Conservation (phyloP, 139 green algal species). For the Chlorella sp. region DNA sequence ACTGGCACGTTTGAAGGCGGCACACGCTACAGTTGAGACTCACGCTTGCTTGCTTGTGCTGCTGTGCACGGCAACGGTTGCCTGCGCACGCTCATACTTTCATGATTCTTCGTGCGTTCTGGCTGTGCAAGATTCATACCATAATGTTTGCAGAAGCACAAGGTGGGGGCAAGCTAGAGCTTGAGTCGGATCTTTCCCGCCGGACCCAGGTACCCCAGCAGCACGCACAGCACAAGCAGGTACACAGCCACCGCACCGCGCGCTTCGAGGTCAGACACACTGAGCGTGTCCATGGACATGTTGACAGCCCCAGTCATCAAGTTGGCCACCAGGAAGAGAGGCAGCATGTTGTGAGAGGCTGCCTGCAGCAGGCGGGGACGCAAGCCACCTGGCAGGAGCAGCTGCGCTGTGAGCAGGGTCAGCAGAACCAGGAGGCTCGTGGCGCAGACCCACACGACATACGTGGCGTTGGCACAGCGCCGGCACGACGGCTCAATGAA, state of each 20-base stretch:
- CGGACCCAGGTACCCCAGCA: no score
- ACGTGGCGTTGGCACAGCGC: conserved; percentile 70
- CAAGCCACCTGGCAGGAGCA: conserved; percentile 11
- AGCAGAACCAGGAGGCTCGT: conserved; percentile 42
- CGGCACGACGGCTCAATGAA: conserved; percentile 53
- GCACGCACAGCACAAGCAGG: no score
- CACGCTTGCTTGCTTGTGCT: no score
- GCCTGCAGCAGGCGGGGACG: conserved; percentile 18
- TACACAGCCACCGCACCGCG: no score
- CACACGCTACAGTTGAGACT: conserved; percentile 2
- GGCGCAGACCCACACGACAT: conserved; percentile 66
- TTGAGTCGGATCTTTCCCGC: no score
- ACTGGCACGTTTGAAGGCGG: conserved; percentile 25
- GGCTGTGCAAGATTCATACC: no score
- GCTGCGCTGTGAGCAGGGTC: conserved; percentile 3
- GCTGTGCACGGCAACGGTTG: no score
- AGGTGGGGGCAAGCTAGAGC: no score
- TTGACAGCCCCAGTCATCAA: conserved; percentile 66
- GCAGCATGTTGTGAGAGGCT: conserved; percentile 49
- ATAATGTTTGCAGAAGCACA: no score
- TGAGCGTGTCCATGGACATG: conserved; percentile 4
- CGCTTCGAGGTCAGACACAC: no score
- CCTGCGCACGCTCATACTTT: no score
- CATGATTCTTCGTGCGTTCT: no score
- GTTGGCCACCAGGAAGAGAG: conserved; percentile 73